A percentile compares a stretch with the other conserved stretches of the same genome.
Conservation (phyloP, 2,329 filamentous ascomycete genomes). For the Rhynchosporium agropyri region DNA sequence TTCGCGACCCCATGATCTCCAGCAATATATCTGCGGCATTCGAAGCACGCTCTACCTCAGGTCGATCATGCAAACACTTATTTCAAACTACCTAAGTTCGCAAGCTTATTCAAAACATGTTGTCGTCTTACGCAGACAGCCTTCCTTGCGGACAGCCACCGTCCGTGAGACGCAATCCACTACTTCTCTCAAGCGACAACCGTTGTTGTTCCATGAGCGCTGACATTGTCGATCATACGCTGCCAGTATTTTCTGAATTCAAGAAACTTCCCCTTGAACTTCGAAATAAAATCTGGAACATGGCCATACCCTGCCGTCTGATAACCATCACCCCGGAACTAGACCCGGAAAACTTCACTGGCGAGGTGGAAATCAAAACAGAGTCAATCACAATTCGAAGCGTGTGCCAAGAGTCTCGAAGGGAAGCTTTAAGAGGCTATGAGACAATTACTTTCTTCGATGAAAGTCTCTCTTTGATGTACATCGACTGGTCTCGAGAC, state of each 20-base stretch:
- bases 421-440: conserved; percentile 13
- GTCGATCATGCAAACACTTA: conserved; percentile 1
- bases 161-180: not conserved
- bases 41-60: not conserved
- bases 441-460: conserved; percentile 4
- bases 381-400: conserved; percentile 12
- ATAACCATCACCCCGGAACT: conserved; percentile 21
- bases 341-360: conserved; percentile 15
- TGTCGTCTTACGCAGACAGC: not conserved
- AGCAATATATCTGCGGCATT: conserved; percentile 3
- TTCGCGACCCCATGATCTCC: not conserved
- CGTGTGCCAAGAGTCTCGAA: conserved; percentile 18
- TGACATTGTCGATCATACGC: conserved; percentile 1
- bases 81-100: conserved; percentile 3
- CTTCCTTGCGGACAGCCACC: not conserved
- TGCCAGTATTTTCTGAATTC: conserved; percentile 16
- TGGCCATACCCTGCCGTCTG: conserved; percentile 15
- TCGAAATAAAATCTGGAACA: conserved; percentile 18
- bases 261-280: conserved; percentile 21
- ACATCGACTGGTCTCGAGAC: conserved; percentile 7
- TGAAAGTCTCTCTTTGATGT: conserved; percentile 5
- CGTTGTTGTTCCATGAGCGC: not conserved
- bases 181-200: not conserved
- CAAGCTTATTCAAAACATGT: conserved; percentile 2
- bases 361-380: conserved; percentile 20